phyloP scores from a whole-genome alignment of 768 basidiomycete species.

The Cytidiella melzeri region DNA sequence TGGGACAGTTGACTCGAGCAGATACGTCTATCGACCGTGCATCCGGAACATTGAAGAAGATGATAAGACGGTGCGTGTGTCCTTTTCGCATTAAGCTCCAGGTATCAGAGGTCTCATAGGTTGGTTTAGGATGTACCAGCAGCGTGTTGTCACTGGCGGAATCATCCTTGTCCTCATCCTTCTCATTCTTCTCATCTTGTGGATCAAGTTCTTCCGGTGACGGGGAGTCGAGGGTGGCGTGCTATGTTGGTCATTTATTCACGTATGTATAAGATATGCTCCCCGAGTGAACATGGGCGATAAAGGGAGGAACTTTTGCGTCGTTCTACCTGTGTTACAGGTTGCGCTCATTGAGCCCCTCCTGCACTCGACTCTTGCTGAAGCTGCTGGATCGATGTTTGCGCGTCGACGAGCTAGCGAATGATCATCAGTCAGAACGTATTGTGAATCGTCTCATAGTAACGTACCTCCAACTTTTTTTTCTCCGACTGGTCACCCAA shows the following conservation, averaged over 20 bases:
- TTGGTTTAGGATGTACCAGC: constrained; percentile 88
- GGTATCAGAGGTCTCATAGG: constrained; percentile 15
- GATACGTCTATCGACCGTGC: constrained; percentile 89
- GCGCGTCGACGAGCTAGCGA: constrained; percentile 6
- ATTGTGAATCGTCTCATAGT: not conserved
- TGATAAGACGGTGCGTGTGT: constrained; percentile 81
- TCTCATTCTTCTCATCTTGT: constrained; percentile 76
- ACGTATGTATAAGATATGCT: too few species aligned
- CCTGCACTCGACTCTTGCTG: constrained; percentile 1
- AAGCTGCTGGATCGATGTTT: constrained; percentile 6
- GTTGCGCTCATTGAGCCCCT: constrained; percentile 1
- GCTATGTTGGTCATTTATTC: too few species aligned
- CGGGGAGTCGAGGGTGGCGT: too few species aligned
- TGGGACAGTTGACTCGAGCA: constrained; percentile 67
- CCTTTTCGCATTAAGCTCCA: constrained; percentile 3
- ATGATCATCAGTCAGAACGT: not conserved
- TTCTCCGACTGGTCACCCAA: constrained; percentile 69
- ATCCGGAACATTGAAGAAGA: constrained; percentile 86
- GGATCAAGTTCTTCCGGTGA: constrained; percentile 62
- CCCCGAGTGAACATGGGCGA: too few species aligned
- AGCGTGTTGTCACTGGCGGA: constrained; percentile 78
- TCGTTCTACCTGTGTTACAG: too few species aligned
- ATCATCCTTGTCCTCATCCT: constrained; percentile 83
- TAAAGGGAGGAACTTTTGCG: too few species aligned
- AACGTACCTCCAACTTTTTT: constrained; percentile 73